Conservation (phyloP, 352 stramenopile genomes). For the Phytophthora sp. region DNA sequence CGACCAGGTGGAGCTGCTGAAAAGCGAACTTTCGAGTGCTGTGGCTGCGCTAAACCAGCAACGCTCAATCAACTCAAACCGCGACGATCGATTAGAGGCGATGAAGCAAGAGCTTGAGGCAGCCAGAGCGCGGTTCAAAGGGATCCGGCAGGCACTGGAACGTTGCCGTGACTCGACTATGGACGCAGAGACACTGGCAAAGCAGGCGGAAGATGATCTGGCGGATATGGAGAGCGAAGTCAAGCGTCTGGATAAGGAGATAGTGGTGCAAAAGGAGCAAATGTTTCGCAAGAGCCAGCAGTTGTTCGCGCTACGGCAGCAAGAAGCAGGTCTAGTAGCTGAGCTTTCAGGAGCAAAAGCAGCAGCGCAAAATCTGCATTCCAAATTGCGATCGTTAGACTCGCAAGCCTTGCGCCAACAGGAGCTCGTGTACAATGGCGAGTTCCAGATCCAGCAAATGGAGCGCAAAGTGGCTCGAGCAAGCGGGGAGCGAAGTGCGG, state of each 20-base stretch:
- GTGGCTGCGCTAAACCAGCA: slow-evolving; percentile 88
- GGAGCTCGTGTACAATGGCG: slow-evolving; percentile 96
- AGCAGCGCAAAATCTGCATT: slow-evolving; percentile 85
- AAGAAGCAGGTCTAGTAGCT: slow-evolving; percentile 89
- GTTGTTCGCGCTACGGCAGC: slow-evolving; percentile 87
- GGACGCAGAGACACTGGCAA: slow-evolving; percentile 84
- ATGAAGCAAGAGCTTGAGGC: slow-evolving; percentile 81
- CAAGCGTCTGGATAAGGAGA: slow-evolving; percentile 77
- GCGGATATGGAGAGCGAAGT: slow-evolving; percentile 68
- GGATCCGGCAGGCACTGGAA: slow-evolving; percentile 81
- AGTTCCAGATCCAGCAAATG: slow-evolving; percentile 98
- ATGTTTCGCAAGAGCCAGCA: slow-evolving; percentile 93
- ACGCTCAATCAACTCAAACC: slow-evolving; percentile 78
- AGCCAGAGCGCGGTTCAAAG: slow-evolving; percentile 76
- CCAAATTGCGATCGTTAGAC: slow-evolving; percentile 93
- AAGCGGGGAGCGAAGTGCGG: slow-evolving; percentile 92
- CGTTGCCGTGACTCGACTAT: slow-evolving; percentile 70
- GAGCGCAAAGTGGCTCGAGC: slow-evolving; percentile 94
- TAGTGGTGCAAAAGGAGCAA: slow-evolving; percentile 89
- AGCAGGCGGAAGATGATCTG: slow-evolving; percentile 84
- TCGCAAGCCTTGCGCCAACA: slow-evolving; percentile 90
- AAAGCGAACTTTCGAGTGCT: slow-evolving; percentile 89
- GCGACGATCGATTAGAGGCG: slow-evolving; percentile 73
- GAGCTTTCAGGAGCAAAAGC: slow-evolving; percentile 93
- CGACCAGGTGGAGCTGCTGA: slow-evolving; percentile 93